A percentile compares a stretch with the other conserved stretches of the same genome.
These are phyloP conservation scores for Diutina mesorugosa DNA, from an alignment of 1,139 yeast genomes.

Conservation along the genomic window DNA sequence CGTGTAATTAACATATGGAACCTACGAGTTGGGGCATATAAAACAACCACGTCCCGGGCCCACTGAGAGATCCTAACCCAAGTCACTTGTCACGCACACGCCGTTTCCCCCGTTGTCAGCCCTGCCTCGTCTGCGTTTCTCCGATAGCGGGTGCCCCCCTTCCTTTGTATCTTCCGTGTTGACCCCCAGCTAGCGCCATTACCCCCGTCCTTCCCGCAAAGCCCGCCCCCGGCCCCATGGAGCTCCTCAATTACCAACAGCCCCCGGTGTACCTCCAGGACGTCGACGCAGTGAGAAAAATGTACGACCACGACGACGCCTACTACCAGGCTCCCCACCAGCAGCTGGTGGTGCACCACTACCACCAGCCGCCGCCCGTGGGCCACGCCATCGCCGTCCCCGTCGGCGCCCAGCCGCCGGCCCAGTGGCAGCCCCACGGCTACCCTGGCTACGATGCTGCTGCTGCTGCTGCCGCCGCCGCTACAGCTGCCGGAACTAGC, in stretches of 20 bases:
- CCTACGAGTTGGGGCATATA: not conserved
- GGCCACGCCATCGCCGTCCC: not conserved
- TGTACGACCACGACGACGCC: not conserved
- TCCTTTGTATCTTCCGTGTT: no score
- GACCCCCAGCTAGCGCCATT: no score
- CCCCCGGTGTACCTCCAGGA: slow-evolving; percentile 1
- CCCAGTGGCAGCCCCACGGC: not conserved
- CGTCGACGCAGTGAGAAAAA: slow-evolving; percentile 1
- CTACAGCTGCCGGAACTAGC: not conserved
- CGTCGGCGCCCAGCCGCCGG: not conserved
- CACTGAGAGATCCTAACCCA: not conserved
- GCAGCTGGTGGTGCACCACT: not conserved
- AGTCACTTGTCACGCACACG: not conserved
- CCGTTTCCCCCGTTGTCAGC: no score
- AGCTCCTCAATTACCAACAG: slow-evolving; percentile 1
- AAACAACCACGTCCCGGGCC: not conserved
- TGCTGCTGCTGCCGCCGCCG: not conserved
- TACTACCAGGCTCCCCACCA: not conserved
- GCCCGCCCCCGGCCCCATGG: not conserved
- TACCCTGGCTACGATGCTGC: not conserved
- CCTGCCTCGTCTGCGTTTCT: no score
- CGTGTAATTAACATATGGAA: not conserved
- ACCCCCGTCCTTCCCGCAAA: no score
- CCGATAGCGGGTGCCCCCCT: no score
- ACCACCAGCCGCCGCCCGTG: not conserved